phyloP scores from a whole-genome alignment of 192 early-diverging fungal species.

The Gaertneriomyces sp. region DNA sequence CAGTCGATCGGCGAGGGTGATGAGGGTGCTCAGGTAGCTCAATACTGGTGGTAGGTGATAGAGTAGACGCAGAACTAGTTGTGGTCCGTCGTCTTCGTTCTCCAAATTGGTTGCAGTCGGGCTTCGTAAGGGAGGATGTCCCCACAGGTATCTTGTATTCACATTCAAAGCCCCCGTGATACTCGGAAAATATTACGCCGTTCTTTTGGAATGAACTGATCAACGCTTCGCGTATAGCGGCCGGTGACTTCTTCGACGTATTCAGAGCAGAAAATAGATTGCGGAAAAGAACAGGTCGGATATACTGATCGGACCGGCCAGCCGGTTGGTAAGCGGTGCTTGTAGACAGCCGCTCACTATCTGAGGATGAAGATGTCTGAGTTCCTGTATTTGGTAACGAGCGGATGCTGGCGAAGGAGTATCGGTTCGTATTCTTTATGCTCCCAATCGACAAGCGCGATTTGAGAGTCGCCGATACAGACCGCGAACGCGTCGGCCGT shows the following conservation, averaged over 20 bases:
- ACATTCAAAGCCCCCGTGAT: conserved; percentile 30
- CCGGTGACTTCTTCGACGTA: conserved; percentile 39
- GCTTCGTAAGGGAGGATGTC: not conserved
- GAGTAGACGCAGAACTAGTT: too few relatives aligned
- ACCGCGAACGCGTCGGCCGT: not conserved
- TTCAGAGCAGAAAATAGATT: conserved; percentile 41
- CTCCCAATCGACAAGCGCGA: too few relatives aligned
- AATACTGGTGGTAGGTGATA: too few relatives aligned
- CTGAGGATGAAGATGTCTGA: too few relatives aligned
- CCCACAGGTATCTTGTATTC: conserved; percentile 4
- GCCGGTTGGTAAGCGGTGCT: not conserved
- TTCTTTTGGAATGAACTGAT: conserved; percentile 27
- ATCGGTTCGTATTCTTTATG: too few relatives aligned
- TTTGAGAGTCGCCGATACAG: too few relatives aligned
- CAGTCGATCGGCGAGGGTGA: too few relatives aligned
- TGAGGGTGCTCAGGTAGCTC: too few relatives aligned
- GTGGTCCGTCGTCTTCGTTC: too few relatives aligned
- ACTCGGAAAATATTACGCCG: conserved; percentile 24
- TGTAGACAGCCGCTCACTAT: too few relatives aligned
- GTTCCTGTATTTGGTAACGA: too few relatives aligned
- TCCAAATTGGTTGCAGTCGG: not conserved
- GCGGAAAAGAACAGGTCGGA: conserved; percentile 39
- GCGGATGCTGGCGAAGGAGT: too few relatives aligned
- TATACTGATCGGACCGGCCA: conserved; percentile 40
- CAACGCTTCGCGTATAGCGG: conserved; percentile 36